Evolutionary conservation across 2,329 filamentous ascomycete genomes (phyloP).

Genomic region (Ustulina deusta): DNA sequence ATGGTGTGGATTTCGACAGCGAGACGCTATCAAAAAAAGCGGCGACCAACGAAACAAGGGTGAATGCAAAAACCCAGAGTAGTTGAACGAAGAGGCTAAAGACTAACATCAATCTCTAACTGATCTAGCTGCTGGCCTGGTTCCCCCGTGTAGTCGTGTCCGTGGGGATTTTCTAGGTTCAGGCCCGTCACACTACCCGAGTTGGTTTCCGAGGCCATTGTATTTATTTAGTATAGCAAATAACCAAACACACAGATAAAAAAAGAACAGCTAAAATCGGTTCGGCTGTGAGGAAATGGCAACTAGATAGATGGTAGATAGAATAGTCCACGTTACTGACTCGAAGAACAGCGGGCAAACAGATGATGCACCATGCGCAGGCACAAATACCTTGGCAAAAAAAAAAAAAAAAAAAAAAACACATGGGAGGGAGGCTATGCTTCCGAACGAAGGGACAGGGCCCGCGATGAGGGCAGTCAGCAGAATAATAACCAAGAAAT

Average conservation of each 20-base stretch:
- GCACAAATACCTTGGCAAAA: background rate
- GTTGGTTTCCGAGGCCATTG: slow-evolving; percentile 13
- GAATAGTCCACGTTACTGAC: background rate
- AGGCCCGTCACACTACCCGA: background rate
- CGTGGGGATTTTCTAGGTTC: background rate
- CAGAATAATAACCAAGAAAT: slow-evolving; percentile 9
- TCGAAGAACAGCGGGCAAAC: background rate
- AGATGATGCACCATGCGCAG: background rate
- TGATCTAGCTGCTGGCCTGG: slow-evolving; percentile 28
- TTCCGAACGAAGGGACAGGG: slow-evolving; percentile 5
- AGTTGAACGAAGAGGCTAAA: slow-evolving; percentile 2
- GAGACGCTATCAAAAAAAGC: background rate
- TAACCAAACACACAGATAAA: background rate
- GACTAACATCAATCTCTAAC: slow-evolving; percentile 39
- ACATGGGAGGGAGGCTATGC: slow-evolving; percentile 9
- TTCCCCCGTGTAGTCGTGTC: slow-evolving; percentile 3
- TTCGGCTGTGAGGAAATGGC: no score
- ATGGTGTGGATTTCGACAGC: background rate
- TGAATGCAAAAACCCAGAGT: background rate
- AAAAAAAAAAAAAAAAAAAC: background rate
- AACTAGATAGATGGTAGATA: no score
- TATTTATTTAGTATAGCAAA: background rate
- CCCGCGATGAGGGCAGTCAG: background rate
- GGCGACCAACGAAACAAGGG: background rate
- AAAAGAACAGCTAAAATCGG: background rate